Evolutionary conservation across 345 rosid species (phyloP), one percentile per base, ranked within the genome.

Genomic region (Erucastrum elatum): DNA sequence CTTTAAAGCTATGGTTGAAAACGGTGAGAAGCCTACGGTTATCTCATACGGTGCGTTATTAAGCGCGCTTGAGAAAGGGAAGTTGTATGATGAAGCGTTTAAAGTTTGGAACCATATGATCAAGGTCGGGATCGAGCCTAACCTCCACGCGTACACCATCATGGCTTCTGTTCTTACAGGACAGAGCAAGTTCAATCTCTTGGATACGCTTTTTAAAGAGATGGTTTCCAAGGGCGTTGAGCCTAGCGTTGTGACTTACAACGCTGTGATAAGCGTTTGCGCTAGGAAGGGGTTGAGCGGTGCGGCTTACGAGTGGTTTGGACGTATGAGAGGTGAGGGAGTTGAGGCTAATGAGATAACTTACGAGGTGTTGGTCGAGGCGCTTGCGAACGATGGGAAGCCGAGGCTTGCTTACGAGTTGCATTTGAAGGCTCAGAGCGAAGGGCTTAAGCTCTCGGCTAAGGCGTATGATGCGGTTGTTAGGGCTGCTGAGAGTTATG

Each of bases 21-120:
- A 86, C 60, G 97, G 98, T 5, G 90, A 91, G 79, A 92, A 88
- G 80, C 98, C 98, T 12, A 94, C 98, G 11, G 83, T 92, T 0
- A 69, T 94, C 81, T 92, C 98, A 13, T 94, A 94, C 29, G 94
- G 94, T 26, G 95, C 98, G 0, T 64, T 94, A 64, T 94, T 94
- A 31, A 92, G 97, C 64, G 97, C 90, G 17, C 90, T 94, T 21
- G 97, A 94, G 84, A 94, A 92, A 84, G 98, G 95, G 66, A 87
- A 88, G 73, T 87, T 91, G 44, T 91, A 94, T 4, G 93, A 88
- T 11, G 97, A 94, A 74, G 98, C 90, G 68, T 83, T 87, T 71
- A 84, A 86, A 8, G 95, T 94, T 71, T 94, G 97, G 97, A 86
- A 94, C 76, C 98, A 92, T 86, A 94, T 94, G 97, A 83, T 87